Base-by-base conservation (phyloP, 2,329 filamentous ascomycete genomes). In the Blastomyces parvus region DNA sequence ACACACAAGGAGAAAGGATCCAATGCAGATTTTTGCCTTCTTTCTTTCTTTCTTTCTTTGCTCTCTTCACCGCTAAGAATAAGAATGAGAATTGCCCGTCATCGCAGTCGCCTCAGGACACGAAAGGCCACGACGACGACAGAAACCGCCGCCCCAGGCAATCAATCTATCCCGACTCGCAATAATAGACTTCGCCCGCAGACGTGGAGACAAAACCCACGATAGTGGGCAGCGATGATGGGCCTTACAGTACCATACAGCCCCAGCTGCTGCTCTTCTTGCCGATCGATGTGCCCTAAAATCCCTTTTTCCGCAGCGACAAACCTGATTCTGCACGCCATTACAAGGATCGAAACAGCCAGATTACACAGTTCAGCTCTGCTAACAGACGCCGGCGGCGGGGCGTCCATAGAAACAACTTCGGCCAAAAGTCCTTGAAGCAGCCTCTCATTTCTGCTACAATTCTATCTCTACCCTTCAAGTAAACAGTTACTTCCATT, bases 281-380 rank as follows among this genome's bases (percentile, higher is more conserved):
- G 19, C 38, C 8, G 40, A 13, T 17, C 19, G 14, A 13, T 27
- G 22, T 44, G 17, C 56, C 38, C 19, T 38, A 56, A 42, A 25
- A 13, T 17, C 6, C 22, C 19, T 42, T 36, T 36, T 36, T 13
- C 17, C 36, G 9, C 36, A 38, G 9, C 36, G 11, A 14, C n/a
- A 58, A 58, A 58, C 55, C 55, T 36, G 55, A 58, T 58, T 58
- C 33, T 58, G 55, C 55, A 38, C 55, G 22, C 13, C 33, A 56
- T 56, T 19, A 38, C 53, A 56, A n/a, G 53, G 53, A 38, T 56
- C n/a, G n/a, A 25, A 42, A 58, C 55, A 25, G 1, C 6, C n/a
- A 58, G 55, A 36, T 56, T 56, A 56, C 30, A 14, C 6, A 25
- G 0, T 25, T 27, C 42, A 44, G 42, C 5, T 44, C 14, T 44